Evolutionary conservation across 225 moss, liverwort and hornwort genomes (phyloP).

Genomic region (Thuidium tamariscinum): DNA sequence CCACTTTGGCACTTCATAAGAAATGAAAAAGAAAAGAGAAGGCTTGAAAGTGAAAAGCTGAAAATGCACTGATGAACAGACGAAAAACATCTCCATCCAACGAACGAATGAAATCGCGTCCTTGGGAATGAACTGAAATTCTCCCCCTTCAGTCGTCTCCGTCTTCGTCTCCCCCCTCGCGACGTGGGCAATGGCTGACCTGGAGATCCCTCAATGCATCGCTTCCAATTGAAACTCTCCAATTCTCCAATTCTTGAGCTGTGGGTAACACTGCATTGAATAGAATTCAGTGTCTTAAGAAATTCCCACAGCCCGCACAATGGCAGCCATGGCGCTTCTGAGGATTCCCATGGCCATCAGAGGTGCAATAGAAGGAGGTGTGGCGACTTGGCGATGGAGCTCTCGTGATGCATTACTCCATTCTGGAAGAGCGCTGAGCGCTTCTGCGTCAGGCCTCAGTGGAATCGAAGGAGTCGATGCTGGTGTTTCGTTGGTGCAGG

Average conservation of each 20-base stretch:
- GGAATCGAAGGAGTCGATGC: constrained; percentile 1
- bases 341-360: neutral
- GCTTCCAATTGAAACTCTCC: neutral
- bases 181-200: constrained; percentile 1
- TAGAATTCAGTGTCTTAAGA: neutral
- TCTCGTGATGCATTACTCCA: neutral
- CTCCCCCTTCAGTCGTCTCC: neutral
- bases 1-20: too few species aligned
- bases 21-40: too few species aligned
- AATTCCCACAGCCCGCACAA: neutral
- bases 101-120: neutral
- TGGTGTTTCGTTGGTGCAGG: constrained; percentile 62
- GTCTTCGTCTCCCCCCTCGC: neutral
- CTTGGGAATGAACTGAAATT: neutral
- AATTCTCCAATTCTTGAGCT: neutral
- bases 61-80: neutral
- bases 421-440: neutral
- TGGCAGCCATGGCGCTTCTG: constrained; percentile 9
- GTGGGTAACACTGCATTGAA: neutral
- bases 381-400: neutral
- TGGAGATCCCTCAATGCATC: neutral
- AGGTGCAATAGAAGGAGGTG: neutral
- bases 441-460: neutral
- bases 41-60: neutral
- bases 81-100: neutral